Percentiles rank a stretch among this genome's conserved stretches.
Evolutionary conservation across 2,329 filamentous ascomycete species (phyloP).

Genomic region (Fusarium lyarnte): DNA sequence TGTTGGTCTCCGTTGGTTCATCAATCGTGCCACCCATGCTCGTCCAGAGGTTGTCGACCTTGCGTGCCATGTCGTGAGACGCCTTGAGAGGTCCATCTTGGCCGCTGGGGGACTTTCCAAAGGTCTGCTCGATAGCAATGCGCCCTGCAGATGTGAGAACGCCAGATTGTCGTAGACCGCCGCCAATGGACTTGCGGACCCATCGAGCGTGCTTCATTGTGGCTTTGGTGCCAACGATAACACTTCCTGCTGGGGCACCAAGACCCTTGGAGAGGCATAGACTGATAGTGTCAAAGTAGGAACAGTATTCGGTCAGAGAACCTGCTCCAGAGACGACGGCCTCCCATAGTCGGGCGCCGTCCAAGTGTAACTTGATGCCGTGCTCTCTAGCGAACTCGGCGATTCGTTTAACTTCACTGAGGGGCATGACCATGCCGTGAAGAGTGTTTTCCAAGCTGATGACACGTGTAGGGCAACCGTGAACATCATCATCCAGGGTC

Average conservation of each 20-base stretch:
- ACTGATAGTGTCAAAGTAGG: conserved; percentile 77
- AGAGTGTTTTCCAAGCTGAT: conserved; percentile 90
- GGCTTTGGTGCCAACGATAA: conserved; percentile 66
- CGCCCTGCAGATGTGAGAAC: conserved; percentile 76
- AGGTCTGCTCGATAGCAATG: conserved; percentile 68
- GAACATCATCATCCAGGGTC: conserved; percentile 74
- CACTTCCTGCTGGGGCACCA: conserved; percentile 81
- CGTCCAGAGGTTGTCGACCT: conserved; percentile 76
- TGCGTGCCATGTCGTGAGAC: conserved; percentile 71
- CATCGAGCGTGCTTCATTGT: conserved; percentile 54
- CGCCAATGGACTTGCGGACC: conserved; percentile 76
- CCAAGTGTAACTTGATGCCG: conserved; percentile 76
- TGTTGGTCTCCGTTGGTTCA: conserved; percentile 85
- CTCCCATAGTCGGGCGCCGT: conserved; percentile 86
- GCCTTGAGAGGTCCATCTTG: conserved; percentile 66
- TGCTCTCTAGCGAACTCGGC: conserved; percentile 72
- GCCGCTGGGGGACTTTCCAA: conserved; percentile 50
- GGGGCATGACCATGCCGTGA: conserved; percentile 79
- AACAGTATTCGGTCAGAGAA: conserved; percentile 72
- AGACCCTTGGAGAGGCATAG: conserved; percentile 86
- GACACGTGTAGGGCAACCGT: conserved; percentile 81
- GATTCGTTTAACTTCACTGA: conserved; percentile 76
- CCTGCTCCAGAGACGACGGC: conserved; percentile 77
- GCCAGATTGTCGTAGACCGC: conserved; percentile 77
- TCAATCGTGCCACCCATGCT: conserved; percentile 73